Evolutionary conservation across 208 protist genomes (phyloP).

Genomic region (Borovskyia barvae): DNA sequence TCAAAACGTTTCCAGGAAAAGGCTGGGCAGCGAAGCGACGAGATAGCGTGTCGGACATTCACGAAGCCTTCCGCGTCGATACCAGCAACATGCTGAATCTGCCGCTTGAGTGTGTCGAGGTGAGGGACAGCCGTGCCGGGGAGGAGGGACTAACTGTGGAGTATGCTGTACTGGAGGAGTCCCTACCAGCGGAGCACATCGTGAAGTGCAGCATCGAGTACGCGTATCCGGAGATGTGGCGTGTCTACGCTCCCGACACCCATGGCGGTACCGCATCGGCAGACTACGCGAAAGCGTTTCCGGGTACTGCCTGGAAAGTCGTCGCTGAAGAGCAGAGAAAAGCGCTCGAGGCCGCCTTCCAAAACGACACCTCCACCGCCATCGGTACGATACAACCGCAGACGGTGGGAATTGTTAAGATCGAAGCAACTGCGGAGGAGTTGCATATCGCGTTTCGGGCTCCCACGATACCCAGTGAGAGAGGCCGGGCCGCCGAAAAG

Average conservation of each 20-base stretch:
- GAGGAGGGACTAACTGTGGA: slow-evolving; percentile 28
- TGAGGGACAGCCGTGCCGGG: slow-evolving; percentile 14
- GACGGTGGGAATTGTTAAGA: too few species aligned
- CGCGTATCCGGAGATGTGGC: slow-evolving; percentile 33
- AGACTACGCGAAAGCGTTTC: too few species aligned
- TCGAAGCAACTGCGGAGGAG: slow-evolving; percentile 3
- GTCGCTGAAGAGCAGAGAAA: too few species aligned
- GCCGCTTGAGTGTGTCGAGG: slow-evolving; percentile 21
- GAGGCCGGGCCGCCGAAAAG: not conserved
- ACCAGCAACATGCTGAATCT: slow-evolving; percentile 28
- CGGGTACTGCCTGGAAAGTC: too few species aligned
- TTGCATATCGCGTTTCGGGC: slow-evolving; percentile 15
- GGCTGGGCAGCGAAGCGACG: slow-evolving; percentile 38
- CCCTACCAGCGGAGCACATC: too few species aligned
- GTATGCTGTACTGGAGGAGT: slow-evolving; percentile 24
- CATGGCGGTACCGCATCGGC: too few species aligned
- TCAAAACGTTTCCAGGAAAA: slow-evolving; percentile 31
- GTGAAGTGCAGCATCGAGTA: slow-evolving; percentile 8
- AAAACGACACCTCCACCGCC: slow-evolving; percentile 3
- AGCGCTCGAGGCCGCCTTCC: too few species aligned
- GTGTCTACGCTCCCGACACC: too few species aligned
- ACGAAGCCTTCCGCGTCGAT: slow-evolving; percentile 40
- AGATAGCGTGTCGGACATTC: slow-evolving; percentile 8
- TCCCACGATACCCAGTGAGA: too few species aligned
- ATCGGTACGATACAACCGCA: too few species aligned